A percentile compares a stretch with the other conserved stretches of the same genome.
Conservation (phyloP, 345 rosid species). For the Brassica nigra region DNA sequence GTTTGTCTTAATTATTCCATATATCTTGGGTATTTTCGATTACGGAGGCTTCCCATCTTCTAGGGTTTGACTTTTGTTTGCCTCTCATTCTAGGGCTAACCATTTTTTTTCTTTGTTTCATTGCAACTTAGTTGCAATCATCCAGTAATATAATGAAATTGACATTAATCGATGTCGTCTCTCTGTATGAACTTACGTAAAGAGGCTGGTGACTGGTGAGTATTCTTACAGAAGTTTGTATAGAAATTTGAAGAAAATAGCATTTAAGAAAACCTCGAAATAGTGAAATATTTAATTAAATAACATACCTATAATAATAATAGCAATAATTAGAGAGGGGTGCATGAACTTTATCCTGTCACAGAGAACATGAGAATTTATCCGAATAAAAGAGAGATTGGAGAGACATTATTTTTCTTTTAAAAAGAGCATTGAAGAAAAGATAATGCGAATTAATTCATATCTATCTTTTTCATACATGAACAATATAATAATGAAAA, state of each 20-base stretch:
- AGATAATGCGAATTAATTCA: conserved; percentile 24
- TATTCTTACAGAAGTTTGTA: conserved; percentile 4
- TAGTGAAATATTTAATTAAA: neutral
- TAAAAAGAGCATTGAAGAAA: conserved; percentile 33
- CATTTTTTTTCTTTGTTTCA: neutral
- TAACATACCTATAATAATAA: conserved; percentile 22
- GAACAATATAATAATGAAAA: conserved; percentile 28
- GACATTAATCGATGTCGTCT: neutral
- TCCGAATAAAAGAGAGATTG: conserved; percentile 38
- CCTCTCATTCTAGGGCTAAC: neutral
- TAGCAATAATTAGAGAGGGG: conserved; percentile 34
- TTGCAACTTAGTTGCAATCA: neutral
- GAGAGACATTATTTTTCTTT: conserved; percentile 5
- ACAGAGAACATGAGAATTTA: conserved; percentile 73
- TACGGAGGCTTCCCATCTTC: neutral
- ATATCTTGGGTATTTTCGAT: neutral
- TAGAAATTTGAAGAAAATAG: neutral
- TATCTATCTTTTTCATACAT: conserved; percentile 17
- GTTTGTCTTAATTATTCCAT: conserved; percentile 35
- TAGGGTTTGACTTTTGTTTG: conserved; percentile 17
- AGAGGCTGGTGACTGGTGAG: conserved; percentile 2
- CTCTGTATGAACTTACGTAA: neutral
- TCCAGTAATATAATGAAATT: neutral
- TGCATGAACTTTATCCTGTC: conserved; percentile 49
- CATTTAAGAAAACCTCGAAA: neutral